Evolutionary conservation across 495 filamentous ascomycete genomes (phyloP).

Genomic region (Hyphodiscus hymeniophilus): DNA sequence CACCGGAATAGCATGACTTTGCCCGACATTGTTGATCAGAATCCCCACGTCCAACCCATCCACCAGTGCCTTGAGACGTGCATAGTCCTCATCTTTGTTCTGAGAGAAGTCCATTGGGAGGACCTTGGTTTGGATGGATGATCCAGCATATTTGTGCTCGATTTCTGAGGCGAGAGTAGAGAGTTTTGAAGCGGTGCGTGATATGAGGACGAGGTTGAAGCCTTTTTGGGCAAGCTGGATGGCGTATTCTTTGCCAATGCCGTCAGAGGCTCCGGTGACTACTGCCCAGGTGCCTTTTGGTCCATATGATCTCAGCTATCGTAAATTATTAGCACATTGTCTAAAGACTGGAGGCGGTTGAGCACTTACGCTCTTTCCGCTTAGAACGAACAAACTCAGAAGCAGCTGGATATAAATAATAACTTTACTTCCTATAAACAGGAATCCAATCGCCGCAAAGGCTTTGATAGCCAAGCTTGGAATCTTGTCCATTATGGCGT

Average conservation of each 20-base stretch:
- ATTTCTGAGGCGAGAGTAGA: slow-evolving; percentile 68
- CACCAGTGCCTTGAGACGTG: slow-evolving; percentile 55
- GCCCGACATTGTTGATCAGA: slow-evolving; percentile 95
- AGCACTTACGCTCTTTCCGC: slow-evolving; percentile 46
- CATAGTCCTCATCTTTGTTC: slow-evolving; percentile 70
- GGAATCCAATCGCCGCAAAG: slow-evolving; percentile 42
- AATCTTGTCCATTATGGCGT: slow-evolving; percentile 6
- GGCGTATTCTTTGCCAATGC: slow-evolving; percentile 94
- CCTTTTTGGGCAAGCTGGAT: slow-evolving; percentile 82
- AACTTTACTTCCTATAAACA: slow-evolving; percentile 48
- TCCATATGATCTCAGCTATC: slow-evolving; percentile 81
- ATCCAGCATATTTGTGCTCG: slow-evolving; percentile 46
- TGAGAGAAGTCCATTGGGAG: slow-evolving; percentile 87
- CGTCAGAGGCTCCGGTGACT: slow-evolving; percentile 92
- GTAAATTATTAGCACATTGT: no score
- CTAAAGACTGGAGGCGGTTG: neutral
- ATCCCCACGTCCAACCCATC: slow-evolving; percentile 73
- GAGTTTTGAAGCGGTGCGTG: slow-evolving; percentile 87
- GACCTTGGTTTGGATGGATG: slow-evolving; percentile 55
- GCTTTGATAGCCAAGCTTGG: slow-evolving; percentile 4
- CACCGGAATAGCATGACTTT: slow-evolving; percentile 85
- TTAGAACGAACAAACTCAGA: slow-evolving; percentile 68
- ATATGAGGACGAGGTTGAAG: slow-evolving; percentile 89
- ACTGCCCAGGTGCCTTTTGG: slow-evolving; percentile 90
- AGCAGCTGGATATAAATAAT: slow-evolving; percentile 57